Percentiles rank a stretch among this genome's conserved stretches.
phyloP scores from a whole-genome alignment of 2,329 filamentous ascomycete species.

The Rutstroemia sp. region DNA sequence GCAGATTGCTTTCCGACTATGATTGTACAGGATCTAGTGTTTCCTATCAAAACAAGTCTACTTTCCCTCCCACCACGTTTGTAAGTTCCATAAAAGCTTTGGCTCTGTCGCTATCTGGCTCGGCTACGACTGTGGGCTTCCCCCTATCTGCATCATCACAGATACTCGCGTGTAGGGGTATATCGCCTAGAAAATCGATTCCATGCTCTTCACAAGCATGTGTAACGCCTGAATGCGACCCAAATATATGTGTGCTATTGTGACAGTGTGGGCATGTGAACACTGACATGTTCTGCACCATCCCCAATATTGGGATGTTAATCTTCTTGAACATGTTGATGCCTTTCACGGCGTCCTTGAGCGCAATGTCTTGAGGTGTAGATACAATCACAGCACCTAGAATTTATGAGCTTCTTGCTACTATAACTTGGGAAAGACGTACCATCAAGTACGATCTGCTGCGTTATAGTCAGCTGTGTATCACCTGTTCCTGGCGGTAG shows the following conservation, averaged over 20 bases:
- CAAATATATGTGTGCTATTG: constrained; percentile 69
- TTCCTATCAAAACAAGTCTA: constrained; percentile 19
- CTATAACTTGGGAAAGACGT: constrained; percentile 25
- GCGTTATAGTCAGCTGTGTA: constrained; percentile 92
- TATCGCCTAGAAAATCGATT: constrained; percentile 78
- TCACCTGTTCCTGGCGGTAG: constrained; percentile 92
- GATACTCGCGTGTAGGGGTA: constrained; percentile 80
- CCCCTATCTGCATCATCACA: constrained; percentile 83
- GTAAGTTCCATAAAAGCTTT: constrained; percentile 67
- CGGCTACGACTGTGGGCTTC: constrained; percentile 82
- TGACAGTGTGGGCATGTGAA: constrained; percentile 76
- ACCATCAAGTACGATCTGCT: constrained; percentile 86
- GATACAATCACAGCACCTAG: constrained; percentile 76
- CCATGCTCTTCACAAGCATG: constrained; percentile 63
- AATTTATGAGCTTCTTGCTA: not conserved
- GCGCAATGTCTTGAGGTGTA: constrained; percentile 86
- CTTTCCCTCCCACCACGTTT: constrained; percentile 35
- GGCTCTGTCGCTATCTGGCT: constrained; percentile 69
- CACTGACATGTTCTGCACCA: constrained; percentile 88
- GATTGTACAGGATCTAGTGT: not conserved
- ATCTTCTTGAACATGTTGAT: constrained; percentile 90
- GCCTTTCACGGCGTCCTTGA: constrained; percentile 87
- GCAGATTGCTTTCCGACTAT: not conserved
- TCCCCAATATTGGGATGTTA: constrained; percentile 64
- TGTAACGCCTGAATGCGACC: constrained; percentile 55